Base-by-base conservation (phyloP, 1,284 basidiomycete species). In the Sanguinoderma infundibulare region DNA sequence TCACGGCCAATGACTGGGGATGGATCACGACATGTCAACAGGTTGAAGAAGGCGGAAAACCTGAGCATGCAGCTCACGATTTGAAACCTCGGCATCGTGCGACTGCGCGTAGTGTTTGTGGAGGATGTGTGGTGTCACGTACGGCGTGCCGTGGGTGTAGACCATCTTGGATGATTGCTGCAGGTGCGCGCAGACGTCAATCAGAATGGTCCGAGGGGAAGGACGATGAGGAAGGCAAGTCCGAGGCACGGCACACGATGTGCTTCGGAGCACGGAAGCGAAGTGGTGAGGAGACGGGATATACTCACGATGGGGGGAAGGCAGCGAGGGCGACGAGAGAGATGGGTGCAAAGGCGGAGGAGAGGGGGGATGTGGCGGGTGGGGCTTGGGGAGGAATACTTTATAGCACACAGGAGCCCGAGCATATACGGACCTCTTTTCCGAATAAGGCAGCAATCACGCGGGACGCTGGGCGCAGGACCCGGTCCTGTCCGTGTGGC, bases 101-200 rank as follows among this genome's bases (percentile, higher is more conserved):
- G 86, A 79, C 73, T 91, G 89, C 4, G 90, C 90, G 77, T 93
- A 92, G 78, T 89, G 78, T 74, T 88, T 90, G 82, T 92, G 91
- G 70, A 91, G 87, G 77, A 92, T 92, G 76, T 91, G 90, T 42
- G 91, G 91, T 65, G 91, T 92, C 58, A 92, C 89, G 74, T 92
- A 92, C 70, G 91, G 91, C 7, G 90, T 91, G 53, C 87, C 81
- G 73, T 86, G 82, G 61, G 83, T 77, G 72, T 82, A 81, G 66
- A 84, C 83, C 86, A 88, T 89, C 63, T 56, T 67, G 67, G 62
- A 42, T 12, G 58, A 53, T 52, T 57, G 61, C 67, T 65, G 47
- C 3, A 28, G 20, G 39, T 46, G 12, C 6, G 14, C n/a, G 39
- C 34, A 28, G 42, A 35, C 35, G 49, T 35, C n/a, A 51, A 32